Conservation (phyloP, 768 basidiomycete species). For the Coprinopsis cinerea region DNA sequence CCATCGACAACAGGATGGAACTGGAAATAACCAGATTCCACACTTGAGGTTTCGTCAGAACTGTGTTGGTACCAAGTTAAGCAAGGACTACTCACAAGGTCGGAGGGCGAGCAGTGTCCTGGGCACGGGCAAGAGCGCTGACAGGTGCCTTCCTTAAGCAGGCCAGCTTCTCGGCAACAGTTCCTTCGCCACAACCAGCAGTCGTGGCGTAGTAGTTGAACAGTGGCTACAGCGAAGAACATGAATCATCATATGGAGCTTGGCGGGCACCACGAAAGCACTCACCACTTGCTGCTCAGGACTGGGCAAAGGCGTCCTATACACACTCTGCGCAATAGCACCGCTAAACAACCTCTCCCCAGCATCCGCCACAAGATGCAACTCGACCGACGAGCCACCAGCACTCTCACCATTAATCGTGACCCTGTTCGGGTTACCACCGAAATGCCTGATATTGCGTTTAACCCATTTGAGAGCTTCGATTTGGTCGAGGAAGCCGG, state of each 20-base stretch:
- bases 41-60: slow-evolving; percentile 19
- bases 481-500: slow-evolving; percentile 54
- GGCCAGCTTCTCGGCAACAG: slow-evolving; percentile 29
- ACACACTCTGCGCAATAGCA: slow-evolving; percentile 61
- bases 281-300: slow-evolving; percentile 50
- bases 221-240: slow-evolving; percentile 30
- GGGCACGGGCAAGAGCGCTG: slow-evolving; percentile 46
- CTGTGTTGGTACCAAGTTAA: neutral
- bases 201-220: slow-evolving; percentile 46
- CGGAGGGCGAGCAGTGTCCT: slow-evolving; percentile 39
- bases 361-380: slow-evolving; percentile 45
- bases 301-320: slow-evolving; percentile 42
- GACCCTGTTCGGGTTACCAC: slow-evolving; percentile 53
- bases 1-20: slow-evolving; percentile 57
- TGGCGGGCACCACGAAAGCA: neutral
- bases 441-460: slow-evolving; percentile 53
- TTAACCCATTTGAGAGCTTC: slow-evolving; percentile 62
- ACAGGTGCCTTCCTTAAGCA: slow-evolving; percentile 47
- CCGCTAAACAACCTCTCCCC: slow-evolving; percentile 38
- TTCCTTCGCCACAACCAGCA: slow-evolving; percentile 43
- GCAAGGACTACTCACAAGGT: slow-evolving; percentile 32
- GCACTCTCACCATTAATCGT: slow-evolving; percentile 61
- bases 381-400: slow-evolving; percentile 48
- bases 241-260: neutral
- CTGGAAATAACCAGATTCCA: slow-evolving; percentile 33